A percentile compares a stretch with the other conserved stretches of the same genome.
Conservation (phyloP, 2,329 filamentous ascomycete genomes). For the Tympanopsis confertula region DNA sequence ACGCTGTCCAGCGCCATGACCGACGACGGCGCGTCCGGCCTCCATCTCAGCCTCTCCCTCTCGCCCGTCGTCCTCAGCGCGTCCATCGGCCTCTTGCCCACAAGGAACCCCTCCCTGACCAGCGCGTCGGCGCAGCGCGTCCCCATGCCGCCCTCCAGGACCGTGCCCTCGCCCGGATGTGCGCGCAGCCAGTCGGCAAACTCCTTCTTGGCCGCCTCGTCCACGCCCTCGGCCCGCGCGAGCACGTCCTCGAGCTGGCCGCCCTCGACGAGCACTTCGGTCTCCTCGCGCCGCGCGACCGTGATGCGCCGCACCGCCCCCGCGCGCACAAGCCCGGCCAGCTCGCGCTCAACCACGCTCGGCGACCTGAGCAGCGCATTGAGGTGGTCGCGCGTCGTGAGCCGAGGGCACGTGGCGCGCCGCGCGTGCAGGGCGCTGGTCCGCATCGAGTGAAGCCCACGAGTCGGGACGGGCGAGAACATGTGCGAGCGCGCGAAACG, state of each 20-base stretch:
- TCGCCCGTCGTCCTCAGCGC: conserved; percentile 14
- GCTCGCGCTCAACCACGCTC: conserved; percentile 55
- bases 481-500: conserved; percentile 46
- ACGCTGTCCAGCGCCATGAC: conserved; percentile 51
- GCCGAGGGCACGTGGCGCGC: conserved; percentile 43
- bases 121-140: conserved; percentile 40
- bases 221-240: conserved; percentile 17
- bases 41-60: conserved; percentile 26
- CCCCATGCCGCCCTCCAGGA: conserved; percentile 25
- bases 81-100: conserved; percentile 26
- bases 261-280: conserved; percentile 52
- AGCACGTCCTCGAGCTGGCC: conserved; percentile 41
- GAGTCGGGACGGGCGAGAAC: conserved; percentile 51
- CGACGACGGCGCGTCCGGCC: conserved; percentile 40
- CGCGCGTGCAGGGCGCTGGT: conserved; percentile 54
- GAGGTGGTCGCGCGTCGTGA: conserved; percentile 56
- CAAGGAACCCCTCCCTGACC: conserved; percentile 57
- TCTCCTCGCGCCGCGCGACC: conserved; percentile 48
- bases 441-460: conserved; percentile 51
- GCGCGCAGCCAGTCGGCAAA: conserved; percentile 39
- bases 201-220: conserved; percentile 29
- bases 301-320: conserved; percentile 50
- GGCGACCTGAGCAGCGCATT: conserved; percentile 50
- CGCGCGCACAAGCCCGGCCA: conserved; percentile 43
- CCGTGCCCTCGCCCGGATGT: conserved; percentile 32